phyloP scores from a whole-genome alignment of 345 rosid species.

The Bruguiera parviflora region DNA sequence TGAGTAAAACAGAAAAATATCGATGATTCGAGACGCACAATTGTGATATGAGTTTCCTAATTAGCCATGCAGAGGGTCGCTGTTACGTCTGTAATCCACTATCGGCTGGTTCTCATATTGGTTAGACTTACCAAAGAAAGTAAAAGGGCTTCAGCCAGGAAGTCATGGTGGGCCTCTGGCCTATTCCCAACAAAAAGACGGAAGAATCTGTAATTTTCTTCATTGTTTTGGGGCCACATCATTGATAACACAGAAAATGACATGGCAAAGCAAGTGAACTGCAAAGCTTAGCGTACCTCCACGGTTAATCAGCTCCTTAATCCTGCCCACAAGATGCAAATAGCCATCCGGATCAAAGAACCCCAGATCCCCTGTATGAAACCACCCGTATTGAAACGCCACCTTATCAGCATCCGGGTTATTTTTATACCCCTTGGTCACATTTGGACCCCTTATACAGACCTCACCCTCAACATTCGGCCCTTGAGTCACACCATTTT shows the following conservation, averaged over 20 bases:
- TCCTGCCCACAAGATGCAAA: conserved; percentile 81
- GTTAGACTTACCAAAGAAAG: too few species aligned
- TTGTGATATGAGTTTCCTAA: too few species aligned
- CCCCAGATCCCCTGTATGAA: conserved; percentile 87
- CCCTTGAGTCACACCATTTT: conserved; percentile 52
- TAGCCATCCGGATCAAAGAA: conserved; percentile 72
- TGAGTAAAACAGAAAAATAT: conserved; percentile 15
- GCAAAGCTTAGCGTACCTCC: conserved; percentile 49
- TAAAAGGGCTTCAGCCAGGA: too few species aligned
- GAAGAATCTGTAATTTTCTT: too few species aligned
- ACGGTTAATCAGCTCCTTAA: conserved; percentile 96
- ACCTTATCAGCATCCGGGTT: conserved; percentile 80
- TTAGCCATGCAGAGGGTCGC: too few species aligned
- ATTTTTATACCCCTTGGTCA: conserved; percentile 88
- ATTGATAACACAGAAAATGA: too few species aligned
- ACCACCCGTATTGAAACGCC: conserved; percentile 84
- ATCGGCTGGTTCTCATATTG: too few species aligned
- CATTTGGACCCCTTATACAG: conserved; percentile 82
- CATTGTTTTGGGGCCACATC: too few species aligned
- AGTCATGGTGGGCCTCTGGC: too few species aligned
- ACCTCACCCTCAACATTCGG: conserved; percentile 58
- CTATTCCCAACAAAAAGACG: too few species aligned
- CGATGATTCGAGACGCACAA: too few species aligned
- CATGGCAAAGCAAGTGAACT: background rate
- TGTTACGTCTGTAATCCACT: too few species aligned